These are phyloP conservation scores for Pestalotiopsis sp. DNA, from an alignment of 2,329 filamentous ascomycete species.

Conservation along the genomic window DNA sequence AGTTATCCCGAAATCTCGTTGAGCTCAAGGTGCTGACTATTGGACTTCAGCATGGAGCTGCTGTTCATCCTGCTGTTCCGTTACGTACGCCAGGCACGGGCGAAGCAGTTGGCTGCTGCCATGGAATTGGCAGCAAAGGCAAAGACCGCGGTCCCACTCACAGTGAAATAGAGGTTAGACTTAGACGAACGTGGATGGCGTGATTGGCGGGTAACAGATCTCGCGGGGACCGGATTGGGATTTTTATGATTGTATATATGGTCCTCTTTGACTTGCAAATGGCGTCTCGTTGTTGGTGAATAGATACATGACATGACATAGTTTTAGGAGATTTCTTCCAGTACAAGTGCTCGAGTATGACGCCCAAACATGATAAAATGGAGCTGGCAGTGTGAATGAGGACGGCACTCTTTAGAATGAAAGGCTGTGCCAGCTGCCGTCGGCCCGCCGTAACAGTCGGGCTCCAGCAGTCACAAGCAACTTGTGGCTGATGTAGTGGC, in stretches of 20 bases:
- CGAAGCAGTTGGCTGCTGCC: slow-evolving; percentile 69
- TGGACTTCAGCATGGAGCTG: slow-evolving; percentile 74
- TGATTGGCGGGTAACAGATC: not conserved
- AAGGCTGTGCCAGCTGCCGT: not conserved
- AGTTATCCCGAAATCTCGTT: slow-evolving; percentile 22
- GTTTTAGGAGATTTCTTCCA: too few species aligned
- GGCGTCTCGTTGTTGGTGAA: not conserved
- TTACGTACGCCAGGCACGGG: slow-evolving; percentile 73
- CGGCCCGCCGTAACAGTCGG: not conserved
- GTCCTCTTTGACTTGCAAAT: not conserved
- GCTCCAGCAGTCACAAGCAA: not conserved
- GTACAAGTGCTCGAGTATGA: too few species aligned
- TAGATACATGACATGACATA: not conserved
- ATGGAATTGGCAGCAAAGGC: slow-evolving; percentile 66
- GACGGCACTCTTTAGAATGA: not conserved
- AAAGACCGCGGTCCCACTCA: slow-evolving; percentile 40
- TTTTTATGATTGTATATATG: not conserved
- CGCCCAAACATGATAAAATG: too few species aligned
- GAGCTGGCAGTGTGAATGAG: too few species aligned
- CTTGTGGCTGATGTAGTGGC: not conserved
- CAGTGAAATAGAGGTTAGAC: slow-evolving; percentile 39
- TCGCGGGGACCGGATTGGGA: too few species aligned
- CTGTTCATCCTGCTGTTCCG: slow-evolving; percentile 84
- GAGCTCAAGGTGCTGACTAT: not conserved
- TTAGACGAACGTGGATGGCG: not conserved